These are phyloP conservation scores for Hibiscus syriacus DNA, from an alignment of 345 rosid genomes.

Conservation along the genomic window DNA sequence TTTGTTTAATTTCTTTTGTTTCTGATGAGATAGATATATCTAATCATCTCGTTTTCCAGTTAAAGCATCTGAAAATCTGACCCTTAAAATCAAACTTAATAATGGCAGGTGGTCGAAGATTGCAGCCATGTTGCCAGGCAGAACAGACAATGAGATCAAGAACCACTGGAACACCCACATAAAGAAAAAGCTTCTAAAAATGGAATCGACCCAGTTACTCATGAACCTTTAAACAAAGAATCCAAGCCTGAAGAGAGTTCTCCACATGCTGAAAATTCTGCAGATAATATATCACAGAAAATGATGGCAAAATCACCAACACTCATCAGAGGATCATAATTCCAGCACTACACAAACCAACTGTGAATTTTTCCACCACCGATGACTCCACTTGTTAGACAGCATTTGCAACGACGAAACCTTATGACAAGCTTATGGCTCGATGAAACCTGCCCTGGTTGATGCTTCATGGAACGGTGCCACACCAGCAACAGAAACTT, in stretches of 20 bases:
- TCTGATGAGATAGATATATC: too few relatives aligned
- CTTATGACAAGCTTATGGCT: slow-evolving; percentile 59
- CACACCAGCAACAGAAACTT: neutral
- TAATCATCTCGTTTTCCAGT: too few relatives aligned
- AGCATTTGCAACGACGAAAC: slow-evolving; percentile 43
- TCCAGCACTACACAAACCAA: slow-evolving; percentile 22
- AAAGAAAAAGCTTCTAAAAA: slow-evolving; percentile 89
- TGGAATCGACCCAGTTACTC: slow-evolving; percentile 90
- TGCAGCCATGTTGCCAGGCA: slow-evolving; percentile 83
- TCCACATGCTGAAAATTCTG: slow-evolving; percentile 5
- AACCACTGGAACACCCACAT: slow-evolving; percentile 98
- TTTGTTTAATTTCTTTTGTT: neutral
- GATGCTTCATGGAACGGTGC: slow-evolving; percentile 29
- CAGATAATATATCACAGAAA: too few relatives aligned
- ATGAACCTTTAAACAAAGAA: slow-evolving; percentile 50
- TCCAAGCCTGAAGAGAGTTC: slow-evolving; percentile 12
- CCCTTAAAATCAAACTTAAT: too few relatives aligned
- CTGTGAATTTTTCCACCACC: slow-evolving; percentile 22
- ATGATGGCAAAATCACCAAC: neutral
- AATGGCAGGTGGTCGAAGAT: slow-evolving; percentile 85
- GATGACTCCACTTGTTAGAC: slow-evolving; percentile 27
- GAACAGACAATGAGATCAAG: slow-evolving; percentile 94
- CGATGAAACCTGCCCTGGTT: slow-evolving; percentile 40
- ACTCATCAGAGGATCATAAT: slow-evolving; percentile 26
- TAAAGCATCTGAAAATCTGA: too few relatives aligned